Conservation (phyloP, 176 grass and related monocot genomes). For the Ensete glaucum region DNA sequence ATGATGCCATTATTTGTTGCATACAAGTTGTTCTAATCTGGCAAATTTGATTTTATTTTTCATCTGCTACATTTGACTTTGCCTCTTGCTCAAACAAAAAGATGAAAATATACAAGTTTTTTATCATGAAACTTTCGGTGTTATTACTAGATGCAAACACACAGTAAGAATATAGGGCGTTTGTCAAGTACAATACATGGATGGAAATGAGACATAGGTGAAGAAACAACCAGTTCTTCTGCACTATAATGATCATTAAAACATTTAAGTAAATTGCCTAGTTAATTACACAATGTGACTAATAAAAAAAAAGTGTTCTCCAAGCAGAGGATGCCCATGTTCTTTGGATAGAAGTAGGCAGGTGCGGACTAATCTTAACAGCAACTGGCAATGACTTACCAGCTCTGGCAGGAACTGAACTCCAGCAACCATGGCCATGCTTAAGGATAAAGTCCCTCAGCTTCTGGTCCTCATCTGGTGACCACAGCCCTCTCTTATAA, state of each 20-base stretch:
- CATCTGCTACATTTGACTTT: no score
- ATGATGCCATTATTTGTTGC: background rate
- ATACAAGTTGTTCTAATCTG: constrained; percentile 8
- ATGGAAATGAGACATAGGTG: no score
- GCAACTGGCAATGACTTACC: constrained; percentile 37
- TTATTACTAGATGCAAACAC: no score
- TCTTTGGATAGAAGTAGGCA: no score
- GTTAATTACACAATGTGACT: background rate
- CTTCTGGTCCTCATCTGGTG: constrained; percentile 81
- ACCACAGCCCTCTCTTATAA: constrained; percentile 84
- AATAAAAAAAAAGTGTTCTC: background rate
- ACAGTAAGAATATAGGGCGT: no score
- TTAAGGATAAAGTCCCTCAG: constrained; percentile 69
- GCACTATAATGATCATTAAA: no score
- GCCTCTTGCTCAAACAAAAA: no score
- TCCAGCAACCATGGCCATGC: constrained; percentile 83
- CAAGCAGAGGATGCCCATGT: background rate
- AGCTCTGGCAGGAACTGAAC: constrained; percentile 55
- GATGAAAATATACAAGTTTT: no score
- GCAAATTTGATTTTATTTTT: no score
- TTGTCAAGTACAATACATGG: no score
- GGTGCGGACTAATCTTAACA: background rate
- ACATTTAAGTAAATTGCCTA: background rate
- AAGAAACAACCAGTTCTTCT: no score
- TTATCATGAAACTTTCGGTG: no score